phyloP scores from a whole-genome alignment of 2,329 filamentous ascomycete genomes.

The Talaromyces funiculosus region DNA sequence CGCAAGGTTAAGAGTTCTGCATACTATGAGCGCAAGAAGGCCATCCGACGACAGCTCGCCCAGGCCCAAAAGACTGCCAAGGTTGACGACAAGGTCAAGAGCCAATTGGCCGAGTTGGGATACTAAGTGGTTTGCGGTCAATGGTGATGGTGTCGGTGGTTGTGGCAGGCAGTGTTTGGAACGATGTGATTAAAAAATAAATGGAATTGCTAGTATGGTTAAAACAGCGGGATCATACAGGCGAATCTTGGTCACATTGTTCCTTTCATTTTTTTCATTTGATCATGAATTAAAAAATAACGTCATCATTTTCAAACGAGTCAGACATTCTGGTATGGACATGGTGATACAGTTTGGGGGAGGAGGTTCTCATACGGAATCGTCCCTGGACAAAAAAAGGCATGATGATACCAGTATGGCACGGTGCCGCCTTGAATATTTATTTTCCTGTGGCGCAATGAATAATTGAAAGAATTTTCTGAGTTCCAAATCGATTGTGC shows the following conservation, averaged over 20 bases:
- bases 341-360: conserved; percentile 23
- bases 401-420: conserved; percentile 39
- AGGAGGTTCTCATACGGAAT: conserved; percentile 34
- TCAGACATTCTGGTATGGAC: conserved; percentile 30
- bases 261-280: conserved; percentile 24
- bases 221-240: conserved; percentile 36
- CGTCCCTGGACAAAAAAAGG: conserved; percentile 26
- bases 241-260: conserved; percentile 36
- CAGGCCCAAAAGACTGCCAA: conserved; percentile 90
- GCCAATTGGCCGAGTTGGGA: conserved; percentile 82
- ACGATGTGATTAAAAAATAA: conserved; percentile 25
- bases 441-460: conserved; percentile 12
- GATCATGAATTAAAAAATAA: conserved; percentile 29
- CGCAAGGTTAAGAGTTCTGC: conserved; percentile 98
- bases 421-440: conserved; percentile 18
- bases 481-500: neutral
- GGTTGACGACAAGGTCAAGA: conserved; percentile 78
- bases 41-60: conserved; percentile 78
- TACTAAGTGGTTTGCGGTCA: conserved; percentile 61
- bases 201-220: conserved; percentile 34
- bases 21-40: conserved; percentile 99
- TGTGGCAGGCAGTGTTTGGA: conserved; percentile 20
- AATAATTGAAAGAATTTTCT: conserved; percentile 38
- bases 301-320: conserved; percentile 18
- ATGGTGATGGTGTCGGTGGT: conserved; percentile 30